Base-by-base conservation (phyloP, 148 eudicot species). In the Vaccinium macrocarpon region DNA sequence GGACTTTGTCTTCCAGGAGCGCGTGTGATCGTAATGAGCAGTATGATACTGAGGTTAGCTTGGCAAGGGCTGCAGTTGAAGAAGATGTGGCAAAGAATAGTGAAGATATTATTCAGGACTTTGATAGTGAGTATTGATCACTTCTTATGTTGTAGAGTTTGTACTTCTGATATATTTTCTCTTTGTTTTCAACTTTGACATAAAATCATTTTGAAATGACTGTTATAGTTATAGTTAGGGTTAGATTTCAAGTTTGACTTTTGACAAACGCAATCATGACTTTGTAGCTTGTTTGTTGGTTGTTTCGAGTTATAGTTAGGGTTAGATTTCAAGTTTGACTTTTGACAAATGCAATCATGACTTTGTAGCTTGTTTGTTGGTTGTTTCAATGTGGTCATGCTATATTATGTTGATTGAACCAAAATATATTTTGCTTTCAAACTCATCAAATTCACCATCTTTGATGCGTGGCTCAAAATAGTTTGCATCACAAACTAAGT, bases 31-130 rank as follows among this genome's bases (percentile, higher is more conserved):
- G 85, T 82, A 93, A 90, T 87, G 94, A 85, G 64, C 94, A 92
- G 85, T 95, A 94, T 87, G 92, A 84, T 85, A 83, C 88, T 51
- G 98, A 95, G 86, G 86, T 94, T 82, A 88, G 86, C 78, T 89
- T 90, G 55, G 93, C 93, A 27, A 94, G 95, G 81, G 82, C 86
- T 87, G 82, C 91, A 52, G 94, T 90, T 61, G 95, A 93, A 59
- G 90, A 92, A 80, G 98, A 95, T 86, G 88, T 90, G 51, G 86
- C 82, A 4, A 90, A 86, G 78, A 86, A 86, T 76, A 91, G 90
- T 88, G 95, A 90, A 71, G 93, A 91, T 59, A 86, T 92, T 66
- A 87, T 89, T 76, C 89, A 88, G 57, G 88, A 87, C 78, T 83
- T 94, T 25, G 88, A 90, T 70, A 76, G 98, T 95, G 83, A 91